Conservation (phyloP, 441 rosid genomes). For the Pelargonium citronellum region DNA sequence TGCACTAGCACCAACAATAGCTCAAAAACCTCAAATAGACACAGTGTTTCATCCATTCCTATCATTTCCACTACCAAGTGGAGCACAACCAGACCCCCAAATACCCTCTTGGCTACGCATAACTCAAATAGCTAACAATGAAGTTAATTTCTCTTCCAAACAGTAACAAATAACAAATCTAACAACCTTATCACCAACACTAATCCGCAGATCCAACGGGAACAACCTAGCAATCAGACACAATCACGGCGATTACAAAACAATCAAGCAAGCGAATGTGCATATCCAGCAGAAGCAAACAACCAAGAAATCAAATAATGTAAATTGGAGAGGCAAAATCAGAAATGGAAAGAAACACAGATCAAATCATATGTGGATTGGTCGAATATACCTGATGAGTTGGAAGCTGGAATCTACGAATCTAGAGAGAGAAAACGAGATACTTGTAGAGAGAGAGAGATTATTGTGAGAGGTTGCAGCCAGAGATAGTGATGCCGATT, state of each 20-base stretch:
- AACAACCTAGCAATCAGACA: background rate
- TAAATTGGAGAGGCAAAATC: background rate
- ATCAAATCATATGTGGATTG: background rate
- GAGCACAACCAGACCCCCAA: background rate
- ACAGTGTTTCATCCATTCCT: background rate
- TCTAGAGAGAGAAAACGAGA: slow-evolving; percentile 6
- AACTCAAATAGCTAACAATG: background rate
- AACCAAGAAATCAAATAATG: background rate
- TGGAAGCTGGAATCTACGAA: background rate
- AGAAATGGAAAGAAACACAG: background rate
- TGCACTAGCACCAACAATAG: background rate
- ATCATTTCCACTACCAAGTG: background rate
- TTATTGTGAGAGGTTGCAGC: background rate
- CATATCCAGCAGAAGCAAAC: background rate
- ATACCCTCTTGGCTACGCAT: background rate
- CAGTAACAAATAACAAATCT: background rate
- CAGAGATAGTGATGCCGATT: background rate
- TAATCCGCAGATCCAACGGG: background rate
- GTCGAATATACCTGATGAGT: slow-evolving; percentile 1
- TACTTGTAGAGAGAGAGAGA: background rate
- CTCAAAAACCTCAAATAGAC: background rate
- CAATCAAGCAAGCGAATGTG: background rate
- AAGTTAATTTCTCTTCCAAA: background rate
- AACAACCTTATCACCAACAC: background rate
- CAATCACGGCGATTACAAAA: background rate